Base-by-base conservation (phyloP, 2,329 filamentous ascomycete species). In the Phyllosticta capitalensis region DNA sequence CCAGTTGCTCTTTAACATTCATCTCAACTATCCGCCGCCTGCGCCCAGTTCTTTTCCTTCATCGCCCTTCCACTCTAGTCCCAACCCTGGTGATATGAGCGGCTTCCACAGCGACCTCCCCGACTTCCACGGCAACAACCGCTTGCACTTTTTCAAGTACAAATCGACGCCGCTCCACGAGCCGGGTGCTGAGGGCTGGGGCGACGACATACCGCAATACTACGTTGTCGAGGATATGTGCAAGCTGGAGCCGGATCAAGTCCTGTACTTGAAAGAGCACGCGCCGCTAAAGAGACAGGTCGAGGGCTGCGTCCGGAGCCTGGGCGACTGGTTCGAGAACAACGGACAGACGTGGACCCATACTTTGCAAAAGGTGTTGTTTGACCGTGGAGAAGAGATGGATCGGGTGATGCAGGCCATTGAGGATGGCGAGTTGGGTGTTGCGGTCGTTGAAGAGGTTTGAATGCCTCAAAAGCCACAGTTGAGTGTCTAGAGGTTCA, bases 361-460 rank as follows among this genome's bases (percentile, higher is more conserved):
- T 72, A 85, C 83, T 28, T 65, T 85, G 53, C 76, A 78, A 56
- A 79, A 76, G 72, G 82, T 86, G 50, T 66, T 85, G 61, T 74
- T 72, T 57, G 79, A 84, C 68, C 69, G 83, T 9, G 81, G 81
- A 0, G 76, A 78, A 52, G 76, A 82, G 63, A 67, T 79, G 6
- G 73, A 72, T 33, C 78, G 77, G 52, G 68, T 96, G 84, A 68
- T 84, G 80, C 52, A 84, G 74, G 62, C 87, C 79, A 59, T 87
- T 83, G 69, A 85, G 82, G 67, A 88, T 78, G 61, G 95, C 76
- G 75, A 89, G 83, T 65, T 89, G 83, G 63, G 96, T 76, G 71
- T 96, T 62, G 75, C 71, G 54, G 62, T 74, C 6, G 50, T 58
- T 26, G 66, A 68, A 17, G 65, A 60, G 12, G 5, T 10, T 5